Base-by-base conservation (phyloP, 1,139 yeast species). In the Diutina mesorugosa region DNA sequence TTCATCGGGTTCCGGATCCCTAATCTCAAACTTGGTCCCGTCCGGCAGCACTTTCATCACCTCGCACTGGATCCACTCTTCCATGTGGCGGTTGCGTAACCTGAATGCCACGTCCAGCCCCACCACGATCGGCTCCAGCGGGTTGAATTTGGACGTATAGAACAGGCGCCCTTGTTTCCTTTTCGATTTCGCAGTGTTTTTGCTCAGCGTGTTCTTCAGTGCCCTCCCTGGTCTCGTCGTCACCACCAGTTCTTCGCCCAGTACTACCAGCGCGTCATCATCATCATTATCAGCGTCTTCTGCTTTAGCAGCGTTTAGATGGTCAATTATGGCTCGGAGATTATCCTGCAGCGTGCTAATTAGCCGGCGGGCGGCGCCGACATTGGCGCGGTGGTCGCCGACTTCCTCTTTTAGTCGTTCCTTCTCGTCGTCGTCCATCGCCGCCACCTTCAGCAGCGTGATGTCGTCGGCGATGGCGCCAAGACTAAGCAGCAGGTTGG, bases 1-100 rank as follows among this genome's bases (percentile, higher is more conserved):
- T 65, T 93, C 98, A 65, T 95, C 99, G 0, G 99, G 99, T 67
- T 95, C 99, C 0, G 98, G 97, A 68, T 95, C 99, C 62, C 90
- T 81, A 12, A 95, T 91, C 69, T 93, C 98, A 65, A 83, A 87
- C 66, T 81, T 81, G 30, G 79, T 72, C 1, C 95, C 95, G 62
- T 91, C 98, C 1, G 84, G 83, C 29, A 85, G 72, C 3, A 93
- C 83, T 63, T 81, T 83, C 55, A 86, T 81, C 29, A 93, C 96
- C 64, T 87, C 91, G 72, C 99, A 95, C 67, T 90, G 97, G 63
- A 95, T 90, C 99, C 99, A 95, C 66, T 93, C 99, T 56, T 88
- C 95, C 7, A 76, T 70, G 55, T 83, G 87, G 47, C 86, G 78
- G 62, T 80, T 81, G 59, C 79, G 79, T 21, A 91, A 79, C 65